These are phyloP conservation scores for Ceratocystis destructans DNA, from an alignment of 2,329 filamentous ascomycete species.

Conservation along the genomic window DNA sequence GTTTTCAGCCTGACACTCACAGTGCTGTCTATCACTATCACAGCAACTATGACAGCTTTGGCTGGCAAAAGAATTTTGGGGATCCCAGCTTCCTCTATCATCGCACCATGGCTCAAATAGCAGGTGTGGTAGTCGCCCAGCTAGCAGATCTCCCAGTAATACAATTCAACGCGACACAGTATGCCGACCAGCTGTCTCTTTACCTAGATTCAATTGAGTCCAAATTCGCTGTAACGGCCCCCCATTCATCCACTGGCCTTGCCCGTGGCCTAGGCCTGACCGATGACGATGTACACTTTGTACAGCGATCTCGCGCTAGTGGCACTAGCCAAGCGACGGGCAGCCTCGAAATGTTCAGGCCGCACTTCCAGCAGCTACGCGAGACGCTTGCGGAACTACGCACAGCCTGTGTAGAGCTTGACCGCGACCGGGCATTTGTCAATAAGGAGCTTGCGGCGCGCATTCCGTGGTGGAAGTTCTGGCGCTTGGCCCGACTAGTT, in stretches of 20 bases:
- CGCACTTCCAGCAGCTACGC: conserved; percentile 30
- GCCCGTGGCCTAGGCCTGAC: conserved; percentile 19
- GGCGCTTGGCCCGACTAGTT: conserved; percentile 50
- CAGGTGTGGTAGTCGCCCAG: conserved; percentile 47
- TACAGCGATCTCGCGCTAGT: conserved; percentile 22
- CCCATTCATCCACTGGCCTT: conserved; percentile 1
- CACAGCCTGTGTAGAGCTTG: conserved; percentile 32
- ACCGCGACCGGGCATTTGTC: conserved; percentile 32
- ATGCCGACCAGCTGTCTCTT: conserved; percentile 40
- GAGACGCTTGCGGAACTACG: conserved; percentile 29
- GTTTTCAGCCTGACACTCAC: conserved; percentile 34
- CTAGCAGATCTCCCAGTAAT: conserved; percentile 49
- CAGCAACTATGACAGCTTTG: conserved; percentile 79
- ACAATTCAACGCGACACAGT: conserved; percentile 50
- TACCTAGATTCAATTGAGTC: conserved; percentile 41
- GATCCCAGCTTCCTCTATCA: conserved; percentile 58
- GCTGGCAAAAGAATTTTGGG: conserved; percentile 75
- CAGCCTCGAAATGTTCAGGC: conserved; percentile 29
- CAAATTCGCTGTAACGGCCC: conserved; percentile 30
- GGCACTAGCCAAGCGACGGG: conserved; percentile 23
- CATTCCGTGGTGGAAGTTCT: conserved; percentile 68
- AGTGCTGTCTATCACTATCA: conserved; percentile 68
- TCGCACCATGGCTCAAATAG: conserved; percentile 49
- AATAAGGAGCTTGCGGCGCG: conserved; percentile 34
- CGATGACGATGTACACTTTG: conserved; percentile 25